Percentiles rank a stretch among this genome's conserved stretches.
Evolutionary conservation across 768 basidiomycete species (phyloP).

Genomic region (Coprinopsis strossmayeri): DNA sequence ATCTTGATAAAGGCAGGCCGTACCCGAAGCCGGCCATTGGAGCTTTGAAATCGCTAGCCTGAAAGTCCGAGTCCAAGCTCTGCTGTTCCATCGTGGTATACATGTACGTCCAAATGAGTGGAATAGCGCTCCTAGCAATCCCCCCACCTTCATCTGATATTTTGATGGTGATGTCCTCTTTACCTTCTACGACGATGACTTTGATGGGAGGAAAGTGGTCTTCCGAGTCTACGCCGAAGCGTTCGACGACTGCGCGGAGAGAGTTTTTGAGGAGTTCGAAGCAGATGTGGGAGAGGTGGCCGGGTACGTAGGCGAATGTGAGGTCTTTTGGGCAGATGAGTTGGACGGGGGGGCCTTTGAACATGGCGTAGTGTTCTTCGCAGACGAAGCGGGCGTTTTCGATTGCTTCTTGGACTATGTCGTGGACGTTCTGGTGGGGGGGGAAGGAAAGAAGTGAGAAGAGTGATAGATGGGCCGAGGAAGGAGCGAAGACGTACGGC

Average conservation of each 20-base stretch:
- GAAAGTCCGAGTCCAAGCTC: conserved; percentile 70
- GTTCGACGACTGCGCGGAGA: conserved; percentile 91
- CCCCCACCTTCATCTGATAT: conserved; percentile 97
- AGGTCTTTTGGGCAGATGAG: conserved; percentile 88
- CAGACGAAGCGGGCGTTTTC: conserved; percentile 94
- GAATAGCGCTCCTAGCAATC: conserved; percentile 82
- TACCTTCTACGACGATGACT: conserved; percentile 94
- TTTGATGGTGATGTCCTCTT: conserved; percentile 98
- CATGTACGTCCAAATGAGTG: conserved; percentile 99
- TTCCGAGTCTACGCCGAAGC: conserved; percentile 77
- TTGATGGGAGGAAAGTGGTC: conserved; percentile 84
- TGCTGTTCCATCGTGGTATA: conserved; percentile 81
- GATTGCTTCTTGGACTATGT: conserved; percentile 97
- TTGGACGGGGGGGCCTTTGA: conserved; percentile 93
- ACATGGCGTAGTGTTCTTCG: conserved; percentile 95
- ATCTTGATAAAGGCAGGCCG: conserved; percentile 83
- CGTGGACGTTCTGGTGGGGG: conserved; percentile 72
- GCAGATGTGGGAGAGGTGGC: conserved; percentile 92
- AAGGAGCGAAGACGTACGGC: conserved; percentile 45
- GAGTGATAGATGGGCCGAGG: not conserved
- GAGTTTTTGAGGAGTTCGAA: conserved; percentile 99
- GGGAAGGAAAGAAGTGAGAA: not conserved
- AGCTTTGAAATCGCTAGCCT: conserved; percentile 87
- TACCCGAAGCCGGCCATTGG: conserved; percentile 98
- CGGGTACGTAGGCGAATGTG: conserved; percentile 91